Evolutionary conservation across 2,329 filamentous ascomycete genomes (phyloP).

Genomic region (Myriangium duriaei): DNA sequence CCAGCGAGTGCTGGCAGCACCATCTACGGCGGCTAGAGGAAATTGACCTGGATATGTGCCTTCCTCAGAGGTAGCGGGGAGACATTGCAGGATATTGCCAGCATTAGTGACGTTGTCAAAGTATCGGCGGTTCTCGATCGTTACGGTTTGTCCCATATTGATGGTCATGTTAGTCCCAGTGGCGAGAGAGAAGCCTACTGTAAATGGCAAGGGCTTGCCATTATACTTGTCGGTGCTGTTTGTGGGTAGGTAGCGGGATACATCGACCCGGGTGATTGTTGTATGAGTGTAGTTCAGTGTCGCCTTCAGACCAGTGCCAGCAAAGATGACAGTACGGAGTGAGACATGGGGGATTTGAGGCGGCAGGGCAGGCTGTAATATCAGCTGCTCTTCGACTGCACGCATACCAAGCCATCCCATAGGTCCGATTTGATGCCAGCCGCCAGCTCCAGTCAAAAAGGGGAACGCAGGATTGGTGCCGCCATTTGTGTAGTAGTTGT

Average conservation of each 20-base stretch:
- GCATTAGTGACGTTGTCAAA: constrained; percentile 31
- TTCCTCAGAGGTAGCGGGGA: constrained; percentile 36
- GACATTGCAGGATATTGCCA: constrained; percentile 52
- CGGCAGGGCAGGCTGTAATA: constrained; percentile 52
- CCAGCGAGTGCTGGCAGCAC: constrained; percentile 54
- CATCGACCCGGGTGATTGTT: constrained; percentile 39
- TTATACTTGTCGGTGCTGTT: constrained; percentile 44
- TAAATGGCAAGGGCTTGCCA: constrained; percentile 44
- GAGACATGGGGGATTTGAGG: constrained; percentile 49
- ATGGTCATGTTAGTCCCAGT: constrained; percentile 34
- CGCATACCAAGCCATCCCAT: constrained; percentile 57
- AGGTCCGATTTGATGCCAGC: constrained; percentile 53
- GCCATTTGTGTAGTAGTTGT: constrained; percentile 48
- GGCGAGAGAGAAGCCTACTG: constrained; percentile 27
- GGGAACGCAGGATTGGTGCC: constrained; percentile 57
- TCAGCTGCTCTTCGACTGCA: constrained; percentile 45
- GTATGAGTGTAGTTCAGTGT: constrained; percentile 54
- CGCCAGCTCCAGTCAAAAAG: constrained; percentile 59
- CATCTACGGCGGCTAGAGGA: constrained; percentile 54
- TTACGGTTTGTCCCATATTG: constrained; percentile 33
- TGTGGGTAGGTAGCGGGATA: constrained; percentile 30
- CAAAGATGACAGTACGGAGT: constrained; percentile 55
- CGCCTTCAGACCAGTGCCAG: constrained; percentile 50
- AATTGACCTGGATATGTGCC: constrained; percentile 52
- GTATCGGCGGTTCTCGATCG: constrained; percentile 25